These are phyloP conservation scores for Boletus bicolor DNA, from an alignment of 768 basidiomycete genomes.

Conservation along the genomic window DNA sequence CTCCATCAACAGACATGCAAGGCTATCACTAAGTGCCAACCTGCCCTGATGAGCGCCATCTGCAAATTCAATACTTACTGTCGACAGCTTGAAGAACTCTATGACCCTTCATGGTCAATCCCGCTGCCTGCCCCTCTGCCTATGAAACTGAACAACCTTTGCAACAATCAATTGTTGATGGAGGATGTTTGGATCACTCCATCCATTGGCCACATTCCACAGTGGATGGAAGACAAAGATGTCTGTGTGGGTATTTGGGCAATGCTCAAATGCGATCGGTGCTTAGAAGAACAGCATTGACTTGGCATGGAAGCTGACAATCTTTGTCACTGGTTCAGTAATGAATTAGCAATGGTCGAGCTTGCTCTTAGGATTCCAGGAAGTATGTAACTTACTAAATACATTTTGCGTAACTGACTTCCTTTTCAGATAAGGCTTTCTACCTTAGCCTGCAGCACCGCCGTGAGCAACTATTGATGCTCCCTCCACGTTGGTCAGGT, in stretches of 20 bases:
- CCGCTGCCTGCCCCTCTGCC: slow-evolving; percentile 5
- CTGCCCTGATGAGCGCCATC: too few relatives aligned
- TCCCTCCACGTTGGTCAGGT: too few relatives aligned
- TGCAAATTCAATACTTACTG: too few relatives aligned
- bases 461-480: not conserved
- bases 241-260: slow-evolving; percentile 31
- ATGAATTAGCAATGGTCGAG: slow-evolving; percentile 28
- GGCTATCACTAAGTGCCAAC: too few relatives aligned
- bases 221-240: not conserved
- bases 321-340: slow-evolving; percentile 34
- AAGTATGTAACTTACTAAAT: too few relatives aligned
- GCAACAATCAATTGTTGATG: slow-evolving; percentile 25
- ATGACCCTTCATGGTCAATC: slow-evolving; percentile 25
- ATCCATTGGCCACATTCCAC: not conserved
- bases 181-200: slow-evolving; percentile 28
- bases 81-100: too few relatives aligned
- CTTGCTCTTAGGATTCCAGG: not conserved
- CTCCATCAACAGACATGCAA: too few relatives aligned
- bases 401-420: too few relatives aligned
- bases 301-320: slow-evolving; percentile 33
- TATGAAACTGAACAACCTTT: slow-evolving; percentile 28
- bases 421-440: too few relatives aligned
- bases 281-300: slow-evolving; percentile 29
- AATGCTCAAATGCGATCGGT: slow-evolving; percentile 28
- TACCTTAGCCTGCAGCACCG: not conserved